These are phyloP conservation scores for Physcia stellaris DNA, from an alignment of 495 filamentous ascomycete genomes.

Conservation along the genomic window DNA sequence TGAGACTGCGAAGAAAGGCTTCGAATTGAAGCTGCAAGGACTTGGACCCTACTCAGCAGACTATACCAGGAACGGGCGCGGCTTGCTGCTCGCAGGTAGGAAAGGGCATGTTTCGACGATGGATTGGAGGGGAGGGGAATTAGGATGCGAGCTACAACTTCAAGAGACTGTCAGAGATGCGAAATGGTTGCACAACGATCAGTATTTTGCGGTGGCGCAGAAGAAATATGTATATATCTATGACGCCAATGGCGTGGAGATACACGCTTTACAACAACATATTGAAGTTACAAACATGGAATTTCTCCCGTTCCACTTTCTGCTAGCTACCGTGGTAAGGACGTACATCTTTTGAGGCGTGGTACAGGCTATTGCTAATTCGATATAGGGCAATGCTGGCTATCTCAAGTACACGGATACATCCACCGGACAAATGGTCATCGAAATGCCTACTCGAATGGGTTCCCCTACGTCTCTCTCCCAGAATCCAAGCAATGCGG, in stretches of 20 bases:
- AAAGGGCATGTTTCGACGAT: slow-evolving; percentile 95
- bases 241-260: slow-evolving; percentile 72
- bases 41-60: slow-evolving; percentile 79
- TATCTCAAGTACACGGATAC: slow-evolving; percentile 91
- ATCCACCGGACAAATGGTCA: slow-evolving; percentile 74
- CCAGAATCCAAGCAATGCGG: slow-evolving; percentile 84
- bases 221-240: slow-evolving; percentile 97
- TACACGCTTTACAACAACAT: slow-evolving; percentile 81
- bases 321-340: slow-evolving; percentile 72
- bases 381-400: slow-evolving; percentile 56
- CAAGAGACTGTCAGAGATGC: slow-evolving; percentile 80
- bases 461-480: slow-evolving; percentile 73
- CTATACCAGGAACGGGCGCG: slow-evolving; percentile 77
- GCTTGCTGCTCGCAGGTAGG: slow-evolving; percentile 70
- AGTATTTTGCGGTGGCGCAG: slow-evolving; percentile 93
- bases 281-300: slow-evolving; percentile 90
- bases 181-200: slow-evolving; percentile 89
- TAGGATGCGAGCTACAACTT: slow-evolving; percentile 83
- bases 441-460: slow-evolving; percentile 67
- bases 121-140: slow-evolving; percentile 87
- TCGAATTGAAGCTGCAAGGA: slow-evolving; percentile 71
- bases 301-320: slow-evolving; percentile 92
- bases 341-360: neutral
- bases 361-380: slow-evolving; percentile 7
- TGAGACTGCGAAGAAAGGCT: slow-evolving; percentile 79